phyloP scores from a whole-genome alignment of 225 moss, liverwort and hornwort species.

The Sphagnum tenellum region DNA sequence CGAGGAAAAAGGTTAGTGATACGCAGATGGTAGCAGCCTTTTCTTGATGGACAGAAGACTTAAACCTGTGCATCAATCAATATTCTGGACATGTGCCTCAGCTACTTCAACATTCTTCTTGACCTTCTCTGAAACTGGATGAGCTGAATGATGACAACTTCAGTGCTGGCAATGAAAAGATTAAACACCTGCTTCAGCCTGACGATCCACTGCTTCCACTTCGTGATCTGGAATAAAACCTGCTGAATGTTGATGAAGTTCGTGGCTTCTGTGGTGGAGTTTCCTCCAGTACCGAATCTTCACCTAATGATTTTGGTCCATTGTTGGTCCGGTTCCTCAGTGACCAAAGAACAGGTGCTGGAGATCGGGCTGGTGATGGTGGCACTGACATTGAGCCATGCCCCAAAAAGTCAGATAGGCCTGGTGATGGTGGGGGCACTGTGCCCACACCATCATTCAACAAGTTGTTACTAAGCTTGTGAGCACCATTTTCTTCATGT shows the following conservation, averaged over 20 bases:
- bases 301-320: background rate
- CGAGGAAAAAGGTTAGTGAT: too few relatives aligned
- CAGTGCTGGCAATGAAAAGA: too few relatives aligned
- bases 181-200: conserved; percentile 3
- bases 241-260: conserved; percentile 35
- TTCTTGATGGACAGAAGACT: too few relatives aligned
- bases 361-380: conserved; percentile 27
- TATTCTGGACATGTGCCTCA: too few relatives aligned
- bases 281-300: conserved; percentile 13
- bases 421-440: conserved; percentile 14
- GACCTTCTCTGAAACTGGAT: too few relatives aligned
- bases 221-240: conserved; percentile 42
- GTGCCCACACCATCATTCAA: background rate
- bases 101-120: too few relatives aligned
- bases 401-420: conserved; percentile 19
- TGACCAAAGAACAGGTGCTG: conserved; percentile 15
- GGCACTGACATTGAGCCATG: conserved; percentile 19
- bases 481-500: too few relatives aligned
- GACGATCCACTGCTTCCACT: conserved; percentile 32
- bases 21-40: too few relatives aligned
- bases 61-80: too few relatives aligned
- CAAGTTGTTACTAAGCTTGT: too few relatives aligned
- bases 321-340: conserved; percentile 11
- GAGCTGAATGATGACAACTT: too few relatives aligned
- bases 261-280: conserved; percentile 20